Conservation (phyloP, 2,329 filamentous ascomycete genomes). For the Tothia fuscella region DNA sequence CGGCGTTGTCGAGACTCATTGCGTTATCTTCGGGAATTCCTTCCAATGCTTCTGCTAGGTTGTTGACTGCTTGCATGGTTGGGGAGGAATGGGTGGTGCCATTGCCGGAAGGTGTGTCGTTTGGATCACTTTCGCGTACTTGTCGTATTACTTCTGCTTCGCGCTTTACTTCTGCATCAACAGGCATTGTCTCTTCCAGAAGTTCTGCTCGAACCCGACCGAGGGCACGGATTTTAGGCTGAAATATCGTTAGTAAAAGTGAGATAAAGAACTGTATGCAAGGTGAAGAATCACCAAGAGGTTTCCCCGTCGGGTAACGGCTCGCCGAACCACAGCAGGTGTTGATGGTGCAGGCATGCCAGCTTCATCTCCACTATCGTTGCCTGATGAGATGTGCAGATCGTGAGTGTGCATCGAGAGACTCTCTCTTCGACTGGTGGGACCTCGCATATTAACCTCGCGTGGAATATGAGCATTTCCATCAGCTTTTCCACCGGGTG, state of each 20-base stretch:
- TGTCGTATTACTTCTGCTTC: conserved; percentile 95
- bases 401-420: conserved; percentile 86
- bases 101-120: conserved; percentile 38
- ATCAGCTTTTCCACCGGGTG: conserved; percentile 46
- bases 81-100: conserved; percentile 58
- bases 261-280: not conserved
- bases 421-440: conserved; percentile 63
- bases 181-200: conserved; percentile 73
- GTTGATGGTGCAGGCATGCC: conserved; percentile 38
- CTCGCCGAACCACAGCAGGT: conserved; percentile 66
- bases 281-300: conserved; percentile 54
- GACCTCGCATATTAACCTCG: conserved; percentile 35
- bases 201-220: conserved; percentile 84
- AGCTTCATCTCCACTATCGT: conserved; percentile 63
- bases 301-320: conserved; percentile 79
- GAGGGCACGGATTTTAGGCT: conserved; percentile 96
- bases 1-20: conserved; percentile 38
- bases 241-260: conserved; percentile 14
- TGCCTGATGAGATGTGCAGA: conserved; percentile 65
- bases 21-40: conserved; percentile 59
- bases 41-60: conserved; percentile 48
- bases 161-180: conserved; percentile 77
- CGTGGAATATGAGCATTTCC: conserved; percentile 43
- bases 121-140: conserved; percentile 78
- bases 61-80: conserved; percentile 45